These are phyloP conservation scores for Eucalyptus coolabah DNA, from an alignment of 345 rosid species.

Conservation along the genomic window DNA sequence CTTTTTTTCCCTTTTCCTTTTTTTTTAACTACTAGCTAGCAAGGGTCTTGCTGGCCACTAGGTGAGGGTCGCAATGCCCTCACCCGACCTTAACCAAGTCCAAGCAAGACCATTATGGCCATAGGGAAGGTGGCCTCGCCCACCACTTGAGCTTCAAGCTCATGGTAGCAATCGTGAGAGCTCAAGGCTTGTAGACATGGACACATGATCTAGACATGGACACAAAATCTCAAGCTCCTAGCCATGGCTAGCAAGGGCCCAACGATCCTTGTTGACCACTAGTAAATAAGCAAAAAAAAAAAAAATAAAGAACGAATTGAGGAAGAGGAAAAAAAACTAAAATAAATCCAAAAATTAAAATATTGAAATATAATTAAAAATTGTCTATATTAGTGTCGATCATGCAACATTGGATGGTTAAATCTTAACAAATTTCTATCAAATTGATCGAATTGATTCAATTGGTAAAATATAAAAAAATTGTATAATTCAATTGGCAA, in stretches of 20 bases:
- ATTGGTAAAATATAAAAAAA: rapidly evolving
- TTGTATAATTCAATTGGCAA: rapidly evolving
- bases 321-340: not conserved
- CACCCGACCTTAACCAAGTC: not conserved
- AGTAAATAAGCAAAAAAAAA: not conserved
- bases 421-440: too few relatives aligned
- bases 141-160: not conserved
- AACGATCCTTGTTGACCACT: rapidly evolving
- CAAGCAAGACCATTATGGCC: not conserved
- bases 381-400: rapidly evolving
- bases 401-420: rapidly evolving
- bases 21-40: not conserved
- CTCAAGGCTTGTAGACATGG: not conserved
- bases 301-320: not conserved
- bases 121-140: too few relatives aligned
- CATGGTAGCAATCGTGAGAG: not conserved
- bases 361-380: too few relatives aligned
- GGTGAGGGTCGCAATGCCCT: not conserved
- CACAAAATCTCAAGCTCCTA: not conserved
- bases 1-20: rapidly evolving
- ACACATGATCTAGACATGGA: not conserved
- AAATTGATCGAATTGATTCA: too few relatives aligned
- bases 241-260: rapidly evolving
- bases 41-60: not conserved
- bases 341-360: too few relatives aligned